phyloP scores from a whole-genome alignment of 2,329 filamentous ascomycete genomes.

The Talaromyces sp. region DNA sequence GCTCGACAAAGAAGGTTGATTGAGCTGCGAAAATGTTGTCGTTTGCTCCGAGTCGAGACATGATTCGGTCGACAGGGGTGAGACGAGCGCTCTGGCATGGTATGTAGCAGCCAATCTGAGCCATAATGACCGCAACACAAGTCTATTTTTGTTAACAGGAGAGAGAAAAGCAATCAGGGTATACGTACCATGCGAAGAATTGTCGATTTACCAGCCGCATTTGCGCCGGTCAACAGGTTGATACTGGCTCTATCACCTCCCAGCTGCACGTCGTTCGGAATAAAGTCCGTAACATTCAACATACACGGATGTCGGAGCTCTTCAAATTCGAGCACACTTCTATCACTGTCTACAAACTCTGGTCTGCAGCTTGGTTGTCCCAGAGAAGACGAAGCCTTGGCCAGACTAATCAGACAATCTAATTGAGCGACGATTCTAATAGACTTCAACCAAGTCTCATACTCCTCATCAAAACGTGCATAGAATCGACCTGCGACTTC shows the following conservation, averaged over 20 bases:
- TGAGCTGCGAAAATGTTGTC: slow-evolving; percentile 99
- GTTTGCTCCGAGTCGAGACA: slow-evolving; percentile 95
- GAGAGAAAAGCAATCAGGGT: not conserved
- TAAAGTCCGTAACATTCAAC: slow-evolving; percentile 86
- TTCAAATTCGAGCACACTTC: slow-evolving; percentile 84
- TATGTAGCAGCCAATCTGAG: slow-evolving; percentile 90
- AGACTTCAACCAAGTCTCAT: slow-evolving; percentile 80
- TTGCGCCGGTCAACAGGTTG: slow-evolving; percentile 88
- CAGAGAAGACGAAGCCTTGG: slow-evolving; percentile 78
- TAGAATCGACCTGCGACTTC: slow-evolving; percentile 82
- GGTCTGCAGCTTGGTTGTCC: slow-evolving; percentile 87
- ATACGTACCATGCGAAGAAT: slow-evolving; percentile 80
- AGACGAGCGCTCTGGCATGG: slow-evolving; percentile 77
- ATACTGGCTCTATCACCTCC: slow-evolving; percentile 81
- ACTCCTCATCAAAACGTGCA: slow-evolving; percentile 81
- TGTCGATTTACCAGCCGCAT: slow-evolving; percentile 95
- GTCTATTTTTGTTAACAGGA: slow-evolving; percentile 53
- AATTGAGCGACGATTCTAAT: slow-evolving; percentile 87
- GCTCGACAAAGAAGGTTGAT: slow-evolving; percentile 96
- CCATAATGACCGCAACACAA: slow-evolving; percentile 94
- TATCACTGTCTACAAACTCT: slow-evolving; percentile 76
- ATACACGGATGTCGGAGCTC: slow-evolving; percentile 96
- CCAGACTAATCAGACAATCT: slow-evolving; percentile 90
- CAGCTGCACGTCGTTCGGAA: slow-evolving; percentile 87
- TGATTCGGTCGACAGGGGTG: slow-evolving; percentile 93